Evolutionary conservation across 176 grass and related monocot species (phyloP).

Genomic region (Avena atlantica): DNA sequence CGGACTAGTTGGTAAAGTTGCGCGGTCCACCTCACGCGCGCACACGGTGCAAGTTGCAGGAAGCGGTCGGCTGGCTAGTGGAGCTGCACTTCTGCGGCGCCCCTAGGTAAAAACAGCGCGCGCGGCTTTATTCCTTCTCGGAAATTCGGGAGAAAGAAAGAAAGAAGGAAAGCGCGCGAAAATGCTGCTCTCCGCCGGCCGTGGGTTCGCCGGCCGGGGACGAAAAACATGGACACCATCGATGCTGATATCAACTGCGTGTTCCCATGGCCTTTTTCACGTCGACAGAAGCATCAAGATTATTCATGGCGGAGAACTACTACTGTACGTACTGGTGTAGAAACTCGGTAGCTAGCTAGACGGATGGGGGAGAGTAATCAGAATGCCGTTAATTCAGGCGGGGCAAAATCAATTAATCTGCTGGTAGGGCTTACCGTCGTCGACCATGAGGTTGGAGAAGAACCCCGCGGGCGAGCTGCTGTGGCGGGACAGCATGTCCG

Average conservation of each 20-base stretch:
- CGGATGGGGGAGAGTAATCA: not conserved
- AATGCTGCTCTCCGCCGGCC: not conserved
- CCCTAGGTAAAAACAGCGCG: not conserved
- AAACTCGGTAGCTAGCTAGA: not conserved
- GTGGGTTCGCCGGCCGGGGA: not conserved
- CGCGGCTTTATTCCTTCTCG: not conserved
- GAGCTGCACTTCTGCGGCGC: slow-evolving; percentile 21
- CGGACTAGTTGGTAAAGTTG: slow-evolving; percentile 9
- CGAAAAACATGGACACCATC: not conserved
- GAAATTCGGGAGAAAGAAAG: not conserved
- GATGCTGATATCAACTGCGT: not conserved
- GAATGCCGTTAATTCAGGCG: not conserved
- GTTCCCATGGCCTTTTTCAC: not conserved
- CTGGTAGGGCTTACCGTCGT: slow-evolving; percentile 49
- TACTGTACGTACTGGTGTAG: not conserved
- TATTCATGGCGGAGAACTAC: not conserved
- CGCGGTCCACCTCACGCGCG: not conserved
- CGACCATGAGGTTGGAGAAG: slow-evolving; percentile 77
- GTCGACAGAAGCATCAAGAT: not conserved
- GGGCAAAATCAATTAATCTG: not conserved
- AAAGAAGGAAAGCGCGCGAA: not conserved
- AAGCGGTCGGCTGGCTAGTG: slow-evolving; percentile 7
- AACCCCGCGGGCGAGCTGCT: slow-evolving; percentile 85
- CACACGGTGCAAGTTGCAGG: slow-evolving; percentile 22
- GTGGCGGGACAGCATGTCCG: slow-evolving; percentile 64